phyloP scores from a whole-genome alignment of 352 stramenopile genomes.

The Globisporangium cederbergense region DNA sequence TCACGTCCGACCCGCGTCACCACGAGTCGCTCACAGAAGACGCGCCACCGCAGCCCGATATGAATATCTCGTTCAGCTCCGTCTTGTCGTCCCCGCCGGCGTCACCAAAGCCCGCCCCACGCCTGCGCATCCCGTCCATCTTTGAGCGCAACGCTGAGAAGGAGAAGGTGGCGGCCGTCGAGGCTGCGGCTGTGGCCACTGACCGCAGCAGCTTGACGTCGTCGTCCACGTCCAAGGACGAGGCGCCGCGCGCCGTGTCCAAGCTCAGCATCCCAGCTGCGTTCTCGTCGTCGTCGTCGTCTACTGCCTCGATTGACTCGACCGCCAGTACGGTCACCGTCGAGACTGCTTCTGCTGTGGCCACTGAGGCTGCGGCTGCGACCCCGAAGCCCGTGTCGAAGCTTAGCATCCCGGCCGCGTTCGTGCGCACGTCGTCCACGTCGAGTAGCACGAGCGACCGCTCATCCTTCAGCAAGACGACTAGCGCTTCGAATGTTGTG shows the following conservation, averaged over 20 bases:
- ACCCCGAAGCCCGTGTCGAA: slow-evolving; percentile 60
- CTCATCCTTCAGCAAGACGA: slow-evolving; percentile 7
- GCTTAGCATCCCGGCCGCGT: slow-evolving; percentile 47
- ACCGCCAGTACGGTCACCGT: background rate
- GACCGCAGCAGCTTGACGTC: slow-evolving; percentile 27
- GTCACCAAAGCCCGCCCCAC: slow-evolving; percentile 24
- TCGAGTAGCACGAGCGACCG: slow-evolving; percentile 27
- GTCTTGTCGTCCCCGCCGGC: slow-evolving; percentile 16
- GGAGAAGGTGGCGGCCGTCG: background rate
- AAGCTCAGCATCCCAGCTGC: slow-evolving; percentile 22
- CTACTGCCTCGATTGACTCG: background rate
- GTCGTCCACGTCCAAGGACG: slow-evolving; percentile 26
- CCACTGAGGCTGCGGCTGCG: background rate
- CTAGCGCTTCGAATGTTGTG: background rate
- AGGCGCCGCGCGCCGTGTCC: slow-evolving; percentile 13
- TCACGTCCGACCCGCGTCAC: slow-evolving; percentile 19
- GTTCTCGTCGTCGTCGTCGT: slow-evolving; percentile 11
- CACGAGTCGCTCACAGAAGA: slow-evolving; percentile 19
- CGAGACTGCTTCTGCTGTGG: background rate
- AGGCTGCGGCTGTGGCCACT: background rate
- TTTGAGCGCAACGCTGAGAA: slow-evolving; percentile 35
- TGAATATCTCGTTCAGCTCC: slow-evolving; percentile 16
- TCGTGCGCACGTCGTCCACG: slow-evolving; percentile 38
- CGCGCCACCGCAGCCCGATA: background rate
- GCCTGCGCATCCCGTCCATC: slow-evolving; percentile 51